phyloP scores from a whole-genome alignment of 129 eudicot genomes.

The Erigeron canadensis region DNA sequence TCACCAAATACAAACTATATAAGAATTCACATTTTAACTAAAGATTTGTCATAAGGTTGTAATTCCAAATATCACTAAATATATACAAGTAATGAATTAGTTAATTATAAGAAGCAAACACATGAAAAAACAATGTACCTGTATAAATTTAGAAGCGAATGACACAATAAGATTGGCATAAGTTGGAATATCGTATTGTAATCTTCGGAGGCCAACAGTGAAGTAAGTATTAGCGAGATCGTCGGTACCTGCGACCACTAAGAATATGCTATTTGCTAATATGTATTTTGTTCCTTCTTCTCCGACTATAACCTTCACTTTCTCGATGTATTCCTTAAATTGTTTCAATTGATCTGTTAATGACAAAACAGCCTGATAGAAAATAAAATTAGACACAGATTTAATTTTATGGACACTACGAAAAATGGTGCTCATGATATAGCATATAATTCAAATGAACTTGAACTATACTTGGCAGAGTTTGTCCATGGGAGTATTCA shows the following conservation, averaged over 20 bases:
- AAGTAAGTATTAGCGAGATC: constrained; percentile 86
- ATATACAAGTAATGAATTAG: not conserved
- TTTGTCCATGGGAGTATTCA: too few species aligned
- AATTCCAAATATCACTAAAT: not conserved
- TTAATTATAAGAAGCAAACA: not conserved
- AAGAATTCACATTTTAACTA: too few species aligned
- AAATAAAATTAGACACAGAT: too few species aligned
- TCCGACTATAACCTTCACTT: constrained; percentile 52
- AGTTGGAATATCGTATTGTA: constrained; percentile 50
- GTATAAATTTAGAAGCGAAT: constrained; percentile 50
- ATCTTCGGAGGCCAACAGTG: constrained; percentile 38
- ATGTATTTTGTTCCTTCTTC: constrained; percentile 48
- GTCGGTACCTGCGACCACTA: constrained; percentile 76
- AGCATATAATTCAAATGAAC: too few species aligned
- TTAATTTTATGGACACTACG: too few species aligned
- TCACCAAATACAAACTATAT: too few species aligned
- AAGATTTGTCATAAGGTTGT: too few species aligned
- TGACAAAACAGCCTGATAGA: constrained; percentile 52
- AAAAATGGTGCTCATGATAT: too few species aligned
- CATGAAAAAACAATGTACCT: constrained; percentile 34
- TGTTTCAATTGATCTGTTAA: constrained; percentile 40
- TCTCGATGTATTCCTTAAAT: constrained; percentile 71
- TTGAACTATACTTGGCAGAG: too few species aligned
- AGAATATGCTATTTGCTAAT: constrained; percentile 40
- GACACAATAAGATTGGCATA: constrained; percentile 57